phyloP scores from a whole-genome alignment of 78 protist species.

The Dictyostelium discoideum region DNA sequence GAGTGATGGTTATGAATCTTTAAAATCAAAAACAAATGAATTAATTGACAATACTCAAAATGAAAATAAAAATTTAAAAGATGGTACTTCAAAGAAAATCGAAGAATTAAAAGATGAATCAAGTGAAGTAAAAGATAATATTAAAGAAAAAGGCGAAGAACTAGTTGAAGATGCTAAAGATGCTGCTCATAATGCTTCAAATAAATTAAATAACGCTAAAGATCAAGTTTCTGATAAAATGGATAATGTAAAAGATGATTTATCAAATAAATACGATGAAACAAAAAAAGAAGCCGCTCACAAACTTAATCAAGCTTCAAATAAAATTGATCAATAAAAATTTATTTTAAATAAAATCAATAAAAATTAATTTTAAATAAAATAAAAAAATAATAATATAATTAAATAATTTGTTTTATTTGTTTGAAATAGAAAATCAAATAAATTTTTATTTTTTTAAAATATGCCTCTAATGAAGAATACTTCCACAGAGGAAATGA shows the following conservation, averaged over 20 bases:
- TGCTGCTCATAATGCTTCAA: not conserved
- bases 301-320: not conserved
- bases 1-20: not conserved
- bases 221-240: not conserved
- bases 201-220: not conserved
- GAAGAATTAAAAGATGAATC: not conserved
- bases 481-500: too few relatives aligned
- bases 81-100: not conserved
- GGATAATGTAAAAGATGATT: not conserved
- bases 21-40: not conserved
- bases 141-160: not conserved
- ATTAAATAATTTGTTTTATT: too few relatives aligned
- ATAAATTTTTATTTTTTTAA: too few relatives aligned
- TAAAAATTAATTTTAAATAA: not conserved
- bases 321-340: not conserved
- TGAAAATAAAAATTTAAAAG: not conserved
- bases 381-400: too few relatives aligned
- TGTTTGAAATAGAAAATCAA: too few relatives aligned
- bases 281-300: not conserved
- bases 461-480: too few relatives aligned
- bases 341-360: not conserved
- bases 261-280: not conserved
- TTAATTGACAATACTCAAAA: not conserved
- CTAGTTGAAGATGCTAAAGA: not conserved
- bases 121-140: not conserved